Percentiles rank a stretch among this genome's conserved stretches.
Evolutionary conservation across 2,329 filamentous ascomycete genomes (phyloP).

Genomic region (Ilyonectria destructans): DNA sequence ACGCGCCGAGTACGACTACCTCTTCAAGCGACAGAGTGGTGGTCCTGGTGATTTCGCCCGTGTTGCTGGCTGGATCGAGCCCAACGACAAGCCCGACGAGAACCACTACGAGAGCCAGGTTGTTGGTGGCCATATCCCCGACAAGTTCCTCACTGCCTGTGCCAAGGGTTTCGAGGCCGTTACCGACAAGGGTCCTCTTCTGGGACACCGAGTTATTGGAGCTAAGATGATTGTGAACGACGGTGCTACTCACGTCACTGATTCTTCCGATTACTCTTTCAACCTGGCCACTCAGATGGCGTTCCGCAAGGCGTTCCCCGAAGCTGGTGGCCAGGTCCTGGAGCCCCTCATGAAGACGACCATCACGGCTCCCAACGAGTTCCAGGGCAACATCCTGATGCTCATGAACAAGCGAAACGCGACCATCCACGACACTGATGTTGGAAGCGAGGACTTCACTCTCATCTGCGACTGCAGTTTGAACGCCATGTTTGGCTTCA

Average conservation of each 20-base stretch:
- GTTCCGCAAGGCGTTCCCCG: constrained; percentile 93
- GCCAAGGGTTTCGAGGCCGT: constrained; percentile 92
- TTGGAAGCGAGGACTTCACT: constrained; percentile 94
- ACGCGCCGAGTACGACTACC: constrained; percentile 89
- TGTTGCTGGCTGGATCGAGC: constrained; percentile 93
- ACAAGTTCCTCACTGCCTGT: constrained; percentile 96
- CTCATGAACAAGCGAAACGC: constrained; percentile 97
- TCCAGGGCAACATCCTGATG: constrained; percentile 96
- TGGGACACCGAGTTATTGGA: constrained; percentile 94
- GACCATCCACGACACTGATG: constrained; percentile 95
- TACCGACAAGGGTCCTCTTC: constrained; percentile 88
- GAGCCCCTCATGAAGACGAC: constrained; percentile 99
- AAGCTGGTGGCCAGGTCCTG: constrained; percentile 86
- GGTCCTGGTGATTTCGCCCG: constrained; percentile 96
- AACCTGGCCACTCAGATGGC: constrained; percentile 95
- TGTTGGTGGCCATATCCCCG: constrained; percentile 90
- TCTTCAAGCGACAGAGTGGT: constrained; percentile 95
- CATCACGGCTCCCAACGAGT: constrained; percentile 95
- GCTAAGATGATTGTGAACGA: constrained; percentile 94
- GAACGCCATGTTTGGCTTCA: constrained; percentile 99
- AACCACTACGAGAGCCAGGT: constrained; percentile 93
- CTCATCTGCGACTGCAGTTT: constrained; percentile 92
- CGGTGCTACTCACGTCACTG: constrained; percentile 96
- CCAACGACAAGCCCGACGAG: constrained; percentile 79
- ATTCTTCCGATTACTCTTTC: constrained; percentile 98